phyloP scores from a whole-genome alignment of 2,329 filamentous ascomycete species.

The Phaeoacremonium minimum region DNA sequence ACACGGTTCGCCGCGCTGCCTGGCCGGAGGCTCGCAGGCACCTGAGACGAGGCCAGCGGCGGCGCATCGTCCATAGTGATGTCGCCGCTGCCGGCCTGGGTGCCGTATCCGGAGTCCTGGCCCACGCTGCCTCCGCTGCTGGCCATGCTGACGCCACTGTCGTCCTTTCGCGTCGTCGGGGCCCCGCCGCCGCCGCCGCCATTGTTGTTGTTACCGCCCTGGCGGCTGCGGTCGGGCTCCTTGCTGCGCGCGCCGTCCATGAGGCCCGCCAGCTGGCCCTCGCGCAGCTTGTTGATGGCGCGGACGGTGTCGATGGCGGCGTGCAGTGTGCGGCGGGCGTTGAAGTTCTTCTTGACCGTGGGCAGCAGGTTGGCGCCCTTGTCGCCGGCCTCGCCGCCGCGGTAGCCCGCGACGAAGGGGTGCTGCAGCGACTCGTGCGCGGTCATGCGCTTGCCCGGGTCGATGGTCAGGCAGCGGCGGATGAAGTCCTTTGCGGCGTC shows the following conservation, averaged over 20 bases:
- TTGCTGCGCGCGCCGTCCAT: constrained; percentile 57
- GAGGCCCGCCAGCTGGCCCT: constrained; percentile 51
- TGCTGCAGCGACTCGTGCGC: constrained; percentile 73
- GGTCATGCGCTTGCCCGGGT: constrained; percentile 83
- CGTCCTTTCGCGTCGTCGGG: constrained; percentile 31
- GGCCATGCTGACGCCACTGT: constrained; percentile 37
- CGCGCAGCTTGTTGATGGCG: constrained; percentile 66
- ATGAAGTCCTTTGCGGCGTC: constrained; percentile 87
- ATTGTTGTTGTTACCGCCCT: constrained; percentile 9
- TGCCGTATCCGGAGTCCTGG: constrained; percentile 47
- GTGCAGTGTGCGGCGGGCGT: constrained; percentile 63
- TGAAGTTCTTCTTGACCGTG: constrained; percentile 72
- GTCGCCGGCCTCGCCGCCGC: constrained; percentile 32
- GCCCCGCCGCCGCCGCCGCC: constrained; percentile 2
- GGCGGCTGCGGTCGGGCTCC: constrained; percentile 38
- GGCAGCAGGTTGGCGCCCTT: constrained; percentile 61
- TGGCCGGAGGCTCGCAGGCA: constrained; percentile 50
- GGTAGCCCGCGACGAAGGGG: constrained; percentile 56
- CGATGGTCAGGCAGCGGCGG: constrained; percentile 83
- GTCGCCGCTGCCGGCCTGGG: constrained; percentile 32
- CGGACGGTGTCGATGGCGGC: constrained; percentile 68
- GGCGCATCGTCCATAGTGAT: constrained; percentile 44
- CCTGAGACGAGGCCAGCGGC: constrained; percentile 13
- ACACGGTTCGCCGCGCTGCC: constrained; percentile 52
- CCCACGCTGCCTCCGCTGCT: constrained; percentile 16